These are phyloP conservation scores for Aplosporella prunicola DNA, from an alignment of 2,329 filamentous ascomycete genomes.

Conservation along the genomic window DNA sequence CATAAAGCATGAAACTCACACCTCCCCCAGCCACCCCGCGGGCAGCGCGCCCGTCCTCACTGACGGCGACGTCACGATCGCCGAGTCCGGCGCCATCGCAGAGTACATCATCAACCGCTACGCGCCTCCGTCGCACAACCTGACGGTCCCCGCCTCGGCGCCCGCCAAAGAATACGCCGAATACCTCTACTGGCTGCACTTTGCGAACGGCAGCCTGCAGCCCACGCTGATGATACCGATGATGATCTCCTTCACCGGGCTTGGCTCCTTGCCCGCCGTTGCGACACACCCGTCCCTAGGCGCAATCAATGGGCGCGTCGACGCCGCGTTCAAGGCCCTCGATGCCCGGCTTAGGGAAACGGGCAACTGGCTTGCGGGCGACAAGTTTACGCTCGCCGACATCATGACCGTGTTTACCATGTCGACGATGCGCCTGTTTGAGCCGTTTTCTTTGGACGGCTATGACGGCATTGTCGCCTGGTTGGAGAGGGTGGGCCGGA, in stretches of 20 bases:
- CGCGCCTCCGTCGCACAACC: constrained; percentile 23
- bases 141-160: constrained; percentile 38
- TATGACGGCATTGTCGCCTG: constrained; percentile 20
- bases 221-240: constrained; percentile 26
- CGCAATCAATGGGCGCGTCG: constrained; percentile 25
- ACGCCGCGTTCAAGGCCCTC: constrained; percentile 34
- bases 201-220: constrained; percentile 35
- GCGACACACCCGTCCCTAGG: no score
- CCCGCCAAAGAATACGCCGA: constrained; percentile 48
- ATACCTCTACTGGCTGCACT: constrained; percentile 59
- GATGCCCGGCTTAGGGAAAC: constrained; percentile 40
- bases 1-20: constrained; percentile 8
- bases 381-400: constrained; percentile 56
- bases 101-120: constrained; percentile 54
- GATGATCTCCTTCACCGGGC: constrained; percentile 17
- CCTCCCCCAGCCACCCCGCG: constrained; percentile 33
- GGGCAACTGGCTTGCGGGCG: constrained; percentile 47
- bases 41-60: constrained; percentile 53
- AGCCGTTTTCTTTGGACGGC: constrained; percentile 19
- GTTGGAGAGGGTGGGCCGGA: constrained; percentile 3
- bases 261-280: constrained; percentile 19
- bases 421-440: constrained; percentile 51
- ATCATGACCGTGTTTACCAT: constrained; percentile 53
- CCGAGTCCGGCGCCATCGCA: constrained; percentile 50
- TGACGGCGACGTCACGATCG: constrained; percentile 45